Base-by-base conservation (phyloP, 192 early-diverging fungal genomes). In the Mortierella hygrophila region DNA sequence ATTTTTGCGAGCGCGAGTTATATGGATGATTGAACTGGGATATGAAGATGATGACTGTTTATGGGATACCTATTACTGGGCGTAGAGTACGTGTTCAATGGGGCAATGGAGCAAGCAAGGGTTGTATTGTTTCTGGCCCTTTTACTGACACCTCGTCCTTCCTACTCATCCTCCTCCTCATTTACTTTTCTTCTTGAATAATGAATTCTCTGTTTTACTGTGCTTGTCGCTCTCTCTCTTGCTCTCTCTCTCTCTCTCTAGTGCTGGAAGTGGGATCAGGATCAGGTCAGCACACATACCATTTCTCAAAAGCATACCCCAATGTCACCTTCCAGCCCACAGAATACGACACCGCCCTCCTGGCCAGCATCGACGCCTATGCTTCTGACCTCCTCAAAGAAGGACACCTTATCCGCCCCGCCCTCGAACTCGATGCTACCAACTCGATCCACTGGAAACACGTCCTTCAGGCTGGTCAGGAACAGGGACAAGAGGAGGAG, bases 221-320 rank as follows among this genome's bases (percentile, higher is more conserved):
- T 29, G 9, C 9, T 15, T 65, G 2, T 63, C 11, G 9, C 11
- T 44, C 11, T 44, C 11, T 44, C 11, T 44, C 11, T 44, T 1
- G 9, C 11, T 44, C 10, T 9, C 44, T 44, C 10, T 44, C n/a
- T 26, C n/a, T 29, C 60, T 32, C n/a, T 42, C 9, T 74, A 86
- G 84, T 86, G 21, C 68, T 86, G 35, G 84, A 86, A 21, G 72
- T 86, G 11, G 84, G 79, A 9, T 86, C 84, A 1, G 84, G 84
- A 16, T 86, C 84, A 32, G 84, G 84, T 70, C 84, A 86, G 32
- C 84, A 86, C 29, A 63, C 77, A 0, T 72, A 86, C 29, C 79
- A 72, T 35, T 81, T 81, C 32, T 76, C 84, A 40, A 86, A 72
- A 6, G 41, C 54, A 35, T 81, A 70, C 18, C 84, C 84, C 6